A percentile compares a stretch with the other conserved stretches of the same genome.
Conservation (phyloP, 192 early-diverging fungal genomes). For the Coemansia sp. region DNA sequence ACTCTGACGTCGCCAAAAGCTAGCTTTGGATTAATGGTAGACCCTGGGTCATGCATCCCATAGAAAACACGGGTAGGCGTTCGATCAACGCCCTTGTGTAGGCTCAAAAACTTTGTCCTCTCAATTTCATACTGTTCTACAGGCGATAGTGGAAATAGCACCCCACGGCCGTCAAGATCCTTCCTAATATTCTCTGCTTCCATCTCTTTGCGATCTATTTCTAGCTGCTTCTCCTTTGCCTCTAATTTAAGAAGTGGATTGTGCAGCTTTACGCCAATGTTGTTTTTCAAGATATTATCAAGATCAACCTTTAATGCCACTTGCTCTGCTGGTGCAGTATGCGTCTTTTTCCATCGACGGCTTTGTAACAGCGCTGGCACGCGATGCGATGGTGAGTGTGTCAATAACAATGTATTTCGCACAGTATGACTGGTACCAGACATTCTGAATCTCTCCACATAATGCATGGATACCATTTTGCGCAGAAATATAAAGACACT, state of each 20-base stretch:
- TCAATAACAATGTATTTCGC: background rate
- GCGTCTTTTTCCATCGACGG: slow-evolving; percentile 16
- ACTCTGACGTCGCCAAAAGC: slow-evolving; percentile 13
- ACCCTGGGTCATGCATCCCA: background rate
- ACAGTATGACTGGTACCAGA: background rate
- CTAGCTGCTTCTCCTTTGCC: background rate
- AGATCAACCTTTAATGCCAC: slow-evolving; percentile 8
- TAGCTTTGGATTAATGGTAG: slow-evolving; percentile 5
- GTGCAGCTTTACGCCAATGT: slow-evolving; percentile 15
- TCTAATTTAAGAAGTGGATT: slow-evolving; percentile 32
- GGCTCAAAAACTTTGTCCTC: slow-evolving; percentile 18
- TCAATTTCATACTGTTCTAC: slow-evolving; percentile 9
- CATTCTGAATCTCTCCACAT: background rate
- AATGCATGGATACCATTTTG: slow-evolving; percentile 4
- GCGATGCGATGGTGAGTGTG: background rate
- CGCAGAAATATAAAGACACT: background rate
- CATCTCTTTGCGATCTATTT: background rate
- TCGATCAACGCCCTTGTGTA: slow-evolving; percentile 20
- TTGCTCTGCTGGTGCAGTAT: background rate
- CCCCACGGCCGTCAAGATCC: slow-evolving; percentile 7
- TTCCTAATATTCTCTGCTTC: background rate
- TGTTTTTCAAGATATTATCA: background rate
- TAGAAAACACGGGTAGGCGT: slow-evolving; percentile 32
- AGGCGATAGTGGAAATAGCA: slow-evolving; percentile 22
- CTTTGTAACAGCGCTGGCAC: slow-evolving; percentile 16